Conservation (phyloP, 2,329 filamentous ascomycete species). For the Xylariaceae sp. region DNA sequence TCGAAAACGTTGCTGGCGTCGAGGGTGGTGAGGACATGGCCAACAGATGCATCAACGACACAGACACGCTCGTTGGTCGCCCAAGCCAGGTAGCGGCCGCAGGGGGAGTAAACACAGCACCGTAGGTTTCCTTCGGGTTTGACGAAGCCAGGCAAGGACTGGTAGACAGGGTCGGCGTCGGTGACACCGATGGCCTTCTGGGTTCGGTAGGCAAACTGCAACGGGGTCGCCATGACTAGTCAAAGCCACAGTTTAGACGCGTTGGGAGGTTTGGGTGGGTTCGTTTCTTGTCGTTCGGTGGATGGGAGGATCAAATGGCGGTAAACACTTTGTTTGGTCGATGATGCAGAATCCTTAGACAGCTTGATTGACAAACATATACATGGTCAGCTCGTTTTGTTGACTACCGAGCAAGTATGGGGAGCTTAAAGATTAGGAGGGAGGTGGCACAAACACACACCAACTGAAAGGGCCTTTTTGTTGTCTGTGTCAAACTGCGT, state of each 20-base stretch:
- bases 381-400: too few relatives aligned
- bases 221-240: slow-evolving; percentile 89
- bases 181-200: slow-evolving; percentile 93
- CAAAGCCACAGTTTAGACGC: slow-evolving; percentile 66
- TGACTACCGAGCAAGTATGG: too few relatives aligned
- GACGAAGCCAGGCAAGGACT: slow-evolving; percentile 74
- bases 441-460: too few relatives aligned
- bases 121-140: slow-evolving; percentile 91
- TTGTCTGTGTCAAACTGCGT: not conserved
- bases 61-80: slow-evolving; percentile 82
- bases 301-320: slow-evolving; percentile 1
- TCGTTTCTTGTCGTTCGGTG: slow-evolving; percentile 25
- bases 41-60: slow-evolving; percentile 76
- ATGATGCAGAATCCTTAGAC: too few relatives aligned
- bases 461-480: too few relatives aligned
- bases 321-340: slow-evolving; percentile 1
- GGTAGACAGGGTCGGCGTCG: slow-evolving; percentile 86
- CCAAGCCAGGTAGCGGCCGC: slow-evolving; percentile 95
- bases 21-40: slow-evolving; percentile 69
- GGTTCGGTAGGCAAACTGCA: slow-evolving; percentile 96
- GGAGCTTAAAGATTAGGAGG: too few relatives aligned
- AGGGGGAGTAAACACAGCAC: slow-evolving; percentile 92
- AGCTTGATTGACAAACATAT: too few relatives aligned
- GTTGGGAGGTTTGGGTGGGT: slow-evolving; percentile 21
- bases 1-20: slow-evolving; percentile 85